These are phyloP conservation scores for Strobilomyces confusus DNA, from an alignment of 768 basidiomycete genomes.

Conservation along the genomic window DNA sequence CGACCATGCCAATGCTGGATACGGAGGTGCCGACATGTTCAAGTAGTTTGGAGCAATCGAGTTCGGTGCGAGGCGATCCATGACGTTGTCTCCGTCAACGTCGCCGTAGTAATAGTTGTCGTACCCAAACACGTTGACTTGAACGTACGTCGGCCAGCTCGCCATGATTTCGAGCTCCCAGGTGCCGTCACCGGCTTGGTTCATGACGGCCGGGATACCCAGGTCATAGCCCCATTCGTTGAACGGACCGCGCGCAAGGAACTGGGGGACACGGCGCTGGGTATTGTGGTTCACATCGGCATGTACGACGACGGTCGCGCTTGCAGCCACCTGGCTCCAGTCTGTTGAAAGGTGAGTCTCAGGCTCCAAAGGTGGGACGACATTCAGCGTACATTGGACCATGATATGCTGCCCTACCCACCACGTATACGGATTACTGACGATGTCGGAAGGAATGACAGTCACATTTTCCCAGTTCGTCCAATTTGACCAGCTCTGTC, in stretches of 20 bases:
- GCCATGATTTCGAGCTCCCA: constrained; percentile 92
- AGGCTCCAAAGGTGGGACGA: background rate
- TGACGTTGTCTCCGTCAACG: constrained; percentile 76
- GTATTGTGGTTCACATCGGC: constrained; percentile 64
- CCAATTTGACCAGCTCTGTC: constrained; percentile 82
- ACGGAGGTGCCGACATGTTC: constrained; percentile 88
- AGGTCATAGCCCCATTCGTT: constrained; percentile 91
- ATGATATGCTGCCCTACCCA: constrained; percentile 86
- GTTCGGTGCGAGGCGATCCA: constrained; percentile 91
- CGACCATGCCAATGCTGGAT: constrained; percentile 86
- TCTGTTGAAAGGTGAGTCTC: constrained; percentile 42
- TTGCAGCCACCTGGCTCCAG: constrained; percentile 67
- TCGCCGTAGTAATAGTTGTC: constrained; percentile 95
- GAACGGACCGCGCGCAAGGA: constrained; percentile 85
- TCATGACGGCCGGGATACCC: constrained; percentile 71
- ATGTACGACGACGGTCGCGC: constrained; percentile 66
- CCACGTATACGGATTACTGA: constrained; percentile 47
- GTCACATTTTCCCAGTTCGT: constrained; percentile 71
- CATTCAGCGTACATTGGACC: constrained; percentile 67
- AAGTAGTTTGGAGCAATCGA: constrained; percentile 79
- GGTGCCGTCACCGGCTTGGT: constrained; percentile 52
- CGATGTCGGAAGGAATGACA: constrained; percentile 53
- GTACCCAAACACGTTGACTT: constrained; percentile 87
- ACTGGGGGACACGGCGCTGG: constrained; percentile 77
- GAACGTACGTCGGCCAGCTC: constrained; percentile 84